A percentile compares a stretch with the other conserved stretches of the same genome.
Conservation (phyloP, 441 rosid genomes). For the Populus hybrid region DNA sequence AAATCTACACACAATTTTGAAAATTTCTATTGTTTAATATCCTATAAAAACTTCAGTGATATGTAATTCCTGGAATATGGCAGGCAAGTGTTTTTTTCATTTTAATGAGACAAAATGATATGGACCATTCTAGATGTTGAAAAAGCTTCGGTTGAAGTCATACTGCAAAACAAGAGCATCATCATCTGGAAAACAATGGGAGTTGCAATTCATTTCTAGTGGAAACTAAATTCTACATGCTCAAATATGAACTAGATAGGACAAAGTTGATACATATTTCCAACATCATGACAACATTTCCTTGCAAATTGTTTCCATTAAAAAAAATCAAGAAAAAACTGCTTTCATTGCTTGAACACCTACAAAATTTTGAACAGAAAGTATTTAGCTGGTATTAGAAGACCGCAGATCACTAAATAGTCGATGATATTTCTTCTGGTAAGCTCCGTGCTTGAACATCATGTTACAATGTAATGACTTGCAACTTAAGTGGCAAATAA, state of each 20-base stretch:
- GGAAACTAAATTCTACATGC: not conserved
- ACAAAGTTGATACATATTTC: not conserved
- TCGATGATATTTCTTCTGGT: not conserved
- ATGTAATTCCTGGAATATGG: not conserved
- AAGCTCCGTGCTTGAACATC: not conserved
- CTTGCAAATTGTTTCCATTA: not conserved
- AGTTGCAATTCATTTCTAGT: not conserved
- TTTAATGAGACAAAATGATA: not conserved
- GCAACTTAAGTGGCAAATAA: not conserved
- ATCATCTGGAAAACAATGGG: not conserved
- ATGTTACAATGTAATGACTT: not conserved
- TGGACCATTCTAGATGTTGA: not conserved
- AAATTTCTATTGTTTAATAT: not conserved
- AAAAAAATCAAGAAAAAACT: no score
- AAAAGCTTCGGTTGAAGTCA: not conserved
- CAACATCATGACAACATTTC: not conserved
- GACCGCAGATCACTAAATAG: not conserved
- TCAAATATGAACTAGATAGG: not conserved
- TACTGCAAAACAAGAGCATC: not conserved
- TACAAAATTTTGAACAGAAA: not conserved
- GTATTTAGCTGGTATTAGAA: not conserved
- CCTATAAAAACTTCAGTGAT: not conserved
- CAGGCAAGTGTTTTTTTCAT: not conserved
- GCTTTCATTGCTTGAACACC: not conserved
- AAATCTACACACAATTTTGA: not conserved